phyloP scores from a whole-genome alignment of 78 protist genomes.

The Fonticula alba region DNA sequence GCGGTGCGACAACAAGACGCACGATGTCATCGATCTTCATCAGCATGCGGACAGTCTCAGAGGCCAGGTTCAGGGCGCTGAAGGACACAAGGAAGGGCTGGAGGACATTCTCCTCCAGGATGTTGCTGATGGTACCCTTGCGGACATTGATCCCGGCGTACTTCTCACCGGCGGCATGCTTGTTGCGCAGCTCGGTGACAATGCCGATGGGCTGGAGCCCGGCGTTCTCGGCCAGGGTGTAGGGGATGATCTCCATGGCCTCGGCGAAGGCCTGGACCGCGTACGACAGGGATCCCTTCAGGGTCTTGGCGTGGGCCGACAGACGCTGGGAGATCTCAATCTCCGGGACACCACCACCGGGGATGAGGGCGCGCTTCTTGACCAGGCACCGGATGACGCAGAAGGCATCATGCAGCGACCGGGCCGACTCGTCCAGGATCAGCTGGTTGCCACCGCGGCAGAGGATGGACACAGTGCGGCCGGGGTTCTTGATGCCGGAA shows the following conservation, averaged over 20 bases:
- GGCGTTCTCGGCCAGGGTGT: conserved; percentile 98
- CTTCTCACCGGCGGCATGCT: conserved; percentile 69
- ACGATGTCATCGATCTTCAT: conserved; percentile 93
- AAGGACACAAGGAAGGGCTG: conserved; percentile 91
- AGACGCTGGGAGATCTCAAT: conserved; percentile 60
- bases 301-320: conserved; percentile 38
- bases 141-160: conserved; percentile 86
- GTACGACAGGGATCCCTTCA: conserved; percentile 54
- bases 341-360: conserved; percentile 99
- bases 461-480: conserved; percentile 74
- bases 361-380: conserved; percentile 66
- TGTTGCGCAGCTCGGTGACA: conserved; percentile 84
- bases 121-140: conserved; percentile 68
- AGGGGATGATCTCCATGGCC: conserved; percentile 92
- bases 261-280: conserved; percentile 88
- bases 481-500: conserved; percentile 65
- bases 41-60: conserved; percentile 90
- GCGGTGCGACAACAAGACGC: too few species aligned
- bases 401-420: conserved; percentile 97
- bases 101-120: conserved; percentile 82
- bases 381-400: conserved; percentile 96
- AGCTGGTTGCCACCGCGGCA: conserved; percentile 82
- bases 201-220: conserved; percentile 90
- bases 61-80: conserved; percentile 84
- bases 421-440: conserved; percentile 85